Percentiles rank a stretch among this genome's conserved stretches.
These are phyloP conservation scores for Clonostachys solani DNA, from an alignment of 2,329 filamentous ascomycete genomes.

Conservation along the genomic window DNA sequence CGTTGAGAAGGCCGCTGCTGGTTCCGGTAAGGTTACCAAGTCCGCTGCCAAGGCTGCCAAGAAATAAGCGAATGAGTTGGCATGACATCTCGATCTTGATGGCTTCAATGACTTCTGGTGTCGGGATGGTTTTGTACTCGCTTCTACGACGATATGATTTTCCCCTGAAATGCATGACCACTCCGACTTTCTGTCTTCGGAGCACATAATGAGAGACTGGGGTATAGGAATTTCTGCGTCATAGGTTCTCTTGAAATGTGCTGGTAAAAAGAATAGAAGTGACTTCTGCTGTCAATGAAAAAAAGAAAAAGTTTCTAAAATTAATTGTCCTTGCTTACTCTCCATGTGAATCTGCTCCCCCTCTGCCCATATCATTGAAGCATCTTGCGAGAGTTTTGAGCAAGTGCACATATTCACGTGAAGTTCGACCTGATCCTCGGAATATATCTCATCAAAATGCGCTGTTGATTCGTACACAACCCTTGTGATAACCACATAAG, in stretches of 20 bases:
- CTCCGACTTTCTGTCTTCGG: conserved; percentile 30
- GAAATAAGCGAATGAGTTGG: conserved; percentile 54
- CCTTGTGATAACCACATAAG: too few relatives aligned
- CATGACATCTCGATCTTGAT: conserved; percentile 13
- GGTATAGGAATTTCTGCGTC: neutral
- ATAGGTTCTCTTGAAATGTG: conserved; percentile 35
- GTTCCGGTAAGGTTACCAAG: conserved; percentile 65
- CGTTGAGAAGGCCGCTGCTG: conserved; percentile 60
- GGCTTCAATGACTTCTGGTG: conserved; percentile 14
- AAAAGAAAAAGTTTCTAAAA: neutral
- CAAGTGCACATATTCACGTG: too few relatives aligned
- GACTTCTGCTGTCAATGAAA: conserved; percentile 1
- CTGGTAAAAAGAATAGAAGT: conserved; percentile 36
- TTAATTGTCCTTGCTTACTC: neutral
- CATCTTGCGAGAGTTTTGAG: too few relatives aligned
- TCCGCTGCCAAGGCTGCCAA: conserved; percentile 69
- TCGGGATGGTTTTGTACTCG: conserved; percentile 28
- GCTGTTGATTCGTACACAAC: too few relatives aligned
- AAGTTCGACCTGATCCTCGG: neutral
- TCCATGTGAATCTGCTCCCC: neutral
- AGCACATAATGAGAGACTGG: conserved; percentile 27
- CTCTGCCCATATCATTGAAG: too few relatives aligned
- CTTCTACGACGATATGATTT: conserved; percentile 41
- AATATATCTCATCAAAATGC: neutral
- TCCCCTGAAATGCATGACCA: conserved; percentile 35